Base-by-base conservation (phyloP, 2,329 filamentous ascomycete genomes). In the Neonectria faginata region DNA sequence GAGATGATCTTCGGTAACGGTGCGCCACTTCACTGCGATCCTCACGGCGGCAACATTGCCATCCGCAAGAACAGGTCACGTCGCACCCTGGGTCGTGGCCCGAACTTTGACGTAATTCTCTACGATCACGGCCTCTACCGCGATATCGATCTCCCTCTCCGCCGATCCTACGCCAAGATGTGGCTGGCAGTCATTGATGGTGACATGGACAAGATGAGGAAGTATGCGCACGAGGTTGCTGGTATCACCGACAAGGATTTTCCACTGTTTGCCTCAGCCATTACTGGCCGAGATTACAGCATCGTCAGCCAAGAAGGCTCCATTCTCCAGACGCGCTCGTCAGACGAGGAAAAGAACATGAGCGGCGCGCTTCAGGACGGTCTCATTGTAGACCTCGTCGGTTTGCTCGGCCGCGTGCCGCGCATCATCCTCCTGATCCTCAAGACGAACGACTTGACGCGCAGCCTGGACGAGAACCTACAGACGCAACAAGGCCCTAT, bases 71-170 rank as follows among this genome's bases (percentile, higher is more conserved):
- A 95, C 74, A 78, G 85, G 8, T 80, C 78, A 16, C 84, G 87
- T 39, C 82, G 85, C 42, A 82, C 83, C 63, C 85, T 80, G 4
- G 76, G 79, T 12, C 73, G 82, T 48, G 79, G 83, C 5, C 80
- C 89, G 42, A 98, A 98, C 78, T 99, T 99, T 75, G 96, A 99
- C 76, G 88, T 99, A 58, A 91, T 99, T 60, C 86, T 99, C 3
- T 99, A 99, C 81, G 96, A 99, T 76, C 96, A 99, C 78, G 97
- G 96, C 2, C 85, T 99, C 3, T 99, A 99, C 80, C 92, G 97
- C 62, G 93, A 97, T 71, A 98, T 98, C 57, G 92, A 94, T 0
- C 83, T 89, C 61, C 81, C 88, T 2, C 81, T 97, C 29, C 90
- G 94, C 57, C 89, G 94, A 25, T 92, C 91, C 18, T 99, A 99